Evolutionary conservation across 2,329 filamentous ascomycete genomes (phyloP), one percentile per base, ranked within the genome.

Genomic region (Fusarium zealandicum): DNA sequence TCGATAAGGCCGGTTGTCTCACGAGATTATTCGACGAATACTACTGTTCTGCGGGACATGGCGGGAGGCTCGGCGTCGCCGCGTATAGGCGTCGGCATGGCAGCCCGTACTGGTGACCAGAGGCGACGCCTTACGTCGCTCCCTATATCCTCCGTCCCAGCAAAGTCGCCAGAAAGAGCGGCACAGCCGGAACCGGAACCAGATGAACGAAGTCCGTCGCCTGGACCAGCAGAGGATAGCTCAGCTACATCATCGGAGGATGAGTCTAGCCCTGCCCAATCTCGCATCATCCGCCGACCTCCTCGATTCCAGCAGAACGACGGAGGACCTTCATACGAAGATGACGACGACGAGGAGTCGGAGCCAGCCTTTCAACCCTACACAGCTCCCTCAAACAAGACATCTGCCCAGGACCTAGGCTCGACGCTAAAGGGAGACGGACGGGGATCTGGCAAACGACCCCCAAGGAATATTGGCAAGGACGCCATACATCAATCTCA

Each of bases 211-310:
- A 61, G 59, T 36, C 61, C 61, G 6, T 79, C 71, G 2, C 75
- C 75, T 1, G 70, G 68, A 9, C 70, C 74, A 18, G 69, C 71
- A 22, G 76, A 78, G 14, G 68, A 71, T 33, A 72, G 75, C 67
- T 70, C 76, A 11, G 48, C 69, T 42, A 54, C 72, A 5, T 81
- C 80, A 4, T 78, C 80, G 1, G 77, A 75, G 16, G 78, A 80
- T 22, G 78, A 76, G 22, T 84, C 80, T 1, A 78, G 77, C 57
- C 80, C 81, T 0, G 82, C 80, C 4, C 80, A 85, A 65, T 86
- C 82, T 12, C 78, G 83, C 50, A 85, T 86, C 58, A 85, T 86
- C 64, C 80, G 82, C 17, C 80, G 83, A 2, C 83, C 83, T 3
- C 83, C 83, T 10, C 77, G 81, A 16, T 84, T 80, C 51, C 75